These are phyloP conservation scores for Talaromyces ruber DNA, from an alignment of 495 filamentous ascomycete genomes.

Conservation along the genomic window DNA sequence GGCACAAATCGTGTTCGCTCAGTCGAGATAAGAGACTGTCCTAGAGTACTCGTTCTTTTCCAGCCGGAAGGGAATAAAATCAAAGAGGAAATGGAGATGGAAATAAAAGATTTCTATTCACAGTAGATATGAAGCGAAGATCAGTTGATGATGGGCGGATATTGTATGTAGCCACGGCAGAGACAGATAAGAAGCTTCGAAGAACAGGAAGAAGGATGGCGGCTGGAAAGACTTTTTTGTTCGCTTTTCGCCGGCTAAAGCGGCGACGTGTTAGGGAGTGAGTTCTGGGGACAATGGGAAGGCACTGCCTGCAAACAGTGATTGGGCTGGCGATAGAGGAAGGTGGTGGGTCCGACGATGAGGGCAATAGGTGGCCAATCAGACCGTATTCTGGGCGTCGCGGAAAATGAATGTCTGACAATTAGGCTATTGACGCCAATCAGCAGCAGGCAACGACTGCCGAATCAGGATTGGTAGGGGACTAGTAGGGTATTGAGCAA, in stretches of 20 bases:
- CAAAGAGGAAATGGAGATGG: background rate
- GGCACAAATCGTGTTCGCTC: background rate
- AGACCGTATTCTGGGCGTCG: slow-evolving; percentile 3
- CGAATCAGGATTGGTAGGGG: background rate
- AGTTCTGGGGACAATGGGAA: slow-evolving; percentile 14
- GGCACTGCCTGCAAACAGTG: slow-evolving; percentile 16
- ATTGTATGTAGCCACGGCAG: background rate
- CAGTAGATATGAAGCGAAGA: background rate
- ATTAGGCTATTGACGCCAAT: background rate
- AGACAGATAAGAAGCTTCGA: slow-evolving; percentile 20
- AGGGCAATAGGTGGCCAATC: slow-evolving; percentile 19
- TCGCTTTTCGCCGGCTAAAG: slow-evolving; percentile 35
- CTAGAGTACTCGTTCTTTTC: background rate
- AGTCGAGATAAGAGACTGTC: background rate
- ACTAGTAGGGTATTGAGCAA: slow-evolving; percentile 14
- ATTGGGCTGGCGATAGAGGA: slow-evolving; percentile 19
- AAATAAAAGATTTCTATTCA: background rate
- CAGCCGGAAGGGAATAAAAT: background rate
- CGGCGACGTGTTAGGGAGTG: slow-evolving; percentile 22
- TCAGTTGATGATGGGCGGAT: background rate
- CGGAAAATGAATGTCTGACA: background rate
- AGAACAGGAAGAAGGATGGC: slow-evolving; percentile 12
- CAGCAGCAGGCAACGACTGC: background rate
- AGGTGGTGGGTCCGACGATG: slow-evolving; percentile 17
- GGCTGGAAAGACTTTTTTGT: slow-evolving; percentile 26